phyloP scores from a whole-genome alignment of 805 yeast genomes.

The Yarrowia phangngaensis region DNA sequence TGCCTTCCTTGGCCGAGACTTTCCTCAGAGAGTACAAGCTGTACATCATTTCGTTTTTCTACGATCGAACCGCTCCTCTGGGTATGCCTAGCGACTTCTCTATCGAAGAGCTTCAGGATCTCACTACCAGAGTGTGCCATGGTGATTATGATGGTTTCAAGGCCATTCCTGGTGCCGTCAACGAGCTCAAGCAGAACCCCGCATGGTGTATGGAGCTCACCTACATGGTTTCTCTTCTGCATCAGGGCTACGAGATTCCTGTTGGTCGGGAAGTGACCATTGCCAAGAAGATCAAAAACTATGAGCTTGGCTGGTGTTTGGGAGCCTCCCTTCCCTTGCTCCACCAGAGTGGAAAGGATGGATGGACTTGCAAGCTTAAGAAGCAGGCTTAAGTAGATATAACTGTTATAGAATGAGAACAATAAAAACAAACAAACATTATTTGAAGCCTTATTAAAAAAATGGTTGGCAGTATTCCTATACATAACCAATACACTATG shows the following conservation, averaged over 20 bases:
- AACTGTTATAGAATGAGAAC: no score
- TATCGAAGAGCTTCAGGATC: constrained; percentile 72
- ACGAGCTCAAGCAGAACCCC: constrained; percentile 70
- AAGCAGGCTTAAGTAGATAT: not conserved
- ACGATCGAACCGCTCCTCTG: constrained; percentile 87
- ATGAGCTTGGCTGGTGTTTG: constrained; percentile 97
- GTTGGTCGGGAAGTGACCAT: constrained; percentile 83
- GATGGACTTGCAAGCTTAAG: constrained; percentile 30
- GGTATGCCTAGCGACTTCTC: constrained; percentile 94
- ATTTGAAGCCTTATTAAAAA: no score
- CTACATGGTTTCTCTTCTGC: constrained; percentile 83
- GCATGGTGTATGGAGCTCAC: constrained; percentile 92
- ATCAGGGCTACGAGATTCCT: constrained; percentile 96
- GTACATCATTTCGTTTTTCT: constrained; percentile 89
- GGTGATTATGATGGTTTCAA: constrained; percentile 77
- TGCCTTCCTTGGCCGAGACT: constrained; percentile 80
- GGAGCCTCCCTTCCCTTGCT: constrained; percentile 94
- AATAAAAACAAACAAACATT: no score
- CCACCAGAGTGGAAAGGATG: constrained; percentile 38
- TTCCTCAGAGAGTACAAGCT: constrained; percentile 72
- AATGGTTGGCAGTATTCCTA: no score
- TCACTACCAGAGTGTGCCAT: constrained; percentile 78
- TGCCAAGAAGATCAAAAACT: constrained; percentile 81
- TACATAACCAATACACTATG: no score
- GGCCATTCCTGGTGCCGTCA: constrained; percentile 64